phyloP scores from a whole-genome alignment of 177 flowering plant species.

The Telopea speciosissima region DNA sequence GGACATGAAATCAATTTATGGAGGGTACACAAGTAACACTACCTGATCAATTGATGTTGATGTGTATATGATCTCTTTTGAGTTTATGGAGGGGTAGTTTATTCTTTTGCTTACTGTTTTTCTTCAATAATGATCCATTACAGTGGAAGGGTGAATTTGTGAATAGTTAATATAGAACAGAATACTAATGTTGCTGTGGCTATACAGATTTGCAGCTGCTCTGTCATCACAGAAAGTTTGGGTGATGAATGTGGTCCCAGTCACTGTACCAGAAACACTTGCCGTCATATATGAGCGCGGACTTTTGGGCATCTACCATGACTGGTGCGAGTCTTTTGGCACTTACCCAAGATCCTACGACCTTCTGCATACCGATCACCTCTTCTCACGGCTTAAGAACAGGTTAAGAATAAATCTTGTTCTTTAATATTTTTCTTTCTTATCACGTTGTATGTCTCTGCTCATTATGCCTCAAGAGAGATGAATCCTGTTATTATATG shows the following conservation, averaged over 20 bases:
- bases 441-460: background rate
- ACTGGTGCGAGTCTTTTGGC: slow-evolving; percentile 96
- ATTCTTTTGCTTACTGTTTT: background rate
- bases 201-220: slow-evolving; percentile 87
- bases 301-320: slow-evolving; percentile 82
- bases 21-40: slow-evolving; percentile 57
- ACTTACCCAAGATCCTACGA: slow-evolving; percentile 94
- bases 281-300: slow-evolving; percentile 89
- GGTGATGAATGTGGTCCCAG: slow-evolving; percentile 96
- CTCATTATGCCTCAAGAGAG: background rate
- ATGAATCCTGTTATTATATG: background rate
- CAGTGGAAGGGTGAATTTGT: background rate
- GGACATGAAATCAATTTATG: slow-evolving; percentile 96
- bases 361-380: slow-evolving; percentile 93
- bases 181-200: slow-evolving; percentile 6
- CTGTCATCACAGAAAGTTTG: slow-evolving; percentile 65
- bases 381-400: slow-evolving; percentile 85
- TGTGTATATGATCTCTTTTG: background rate
- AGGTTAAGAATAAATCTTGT: slow-evolving; percentile 34
- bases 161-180: background rate
- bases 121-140: background rate
- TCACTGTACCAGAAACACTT: slow-evolving; percentile 84
- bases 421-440: no score
- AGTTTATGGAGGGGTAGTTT: background rate
- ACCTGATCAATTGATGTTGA: background rate